Base-by-base conservation (phyloP, 2,329 filamentous ascomycete genomes). In the Trichoderma sp. region DNA sequence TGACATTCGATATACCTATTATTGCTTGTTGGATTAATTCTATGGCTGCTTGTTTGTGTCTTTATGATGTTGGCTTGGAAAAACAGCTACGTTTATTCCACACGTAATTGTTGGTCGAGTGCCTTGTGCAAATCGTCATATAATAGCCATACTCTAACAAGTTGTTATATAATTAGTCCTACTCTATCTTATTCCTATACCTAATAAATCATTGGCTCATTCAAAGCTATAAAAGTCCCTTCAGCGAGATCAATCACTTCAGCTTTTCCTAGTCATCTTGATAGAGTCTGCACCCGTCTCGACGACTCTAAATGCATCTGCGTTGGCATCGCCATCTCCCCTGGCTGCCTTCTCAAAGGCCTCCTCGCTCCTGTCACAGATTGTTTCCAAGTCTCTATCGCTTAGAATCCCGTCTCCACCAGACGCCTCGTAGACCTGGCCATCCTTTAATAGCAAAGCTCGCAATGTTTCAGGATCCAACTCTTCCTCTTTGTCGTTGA, bases 331-430 rank as follows among this genome's bases (percentile, higher is more conserved):
- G 6, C 93, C 93, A 59, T 92, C 79, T 0, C 94, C 94, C 75
- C 88, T 91, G 69, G 95, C 93, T 1, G 94, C 94, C 67, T 87
- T 85, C 49, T 86, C 87, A 72, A 89, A 90, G 0, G 88, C 88
- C 37, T 83, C 84, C 46, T 90, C 87, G 67, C 84, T 87, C 59
- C 94, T 83, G 79, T 98, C 94, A 55, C 93, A 92, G 64, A 99
- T 78, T 3, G 92, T 88, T 2, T 90, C 86, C 30, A 99, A 75
- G 75, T 98, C 96, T 30, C 86, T 83, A 59, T 96, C 88, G 52
- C 88, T 92, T 43, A 98, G 78, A 10, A 98, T 81, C 34, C 89
- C 85, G 56, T 87, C 85, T 0, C 88, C 88, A 0, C 86, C 87
- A 0, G 84, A 85, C 18, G 84, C 82, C 68, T 85, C 80, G 74